Conservation (phyloP, 2,329 filamentous ascomycete genomes). For the Elsinoe batatas region DNA sequence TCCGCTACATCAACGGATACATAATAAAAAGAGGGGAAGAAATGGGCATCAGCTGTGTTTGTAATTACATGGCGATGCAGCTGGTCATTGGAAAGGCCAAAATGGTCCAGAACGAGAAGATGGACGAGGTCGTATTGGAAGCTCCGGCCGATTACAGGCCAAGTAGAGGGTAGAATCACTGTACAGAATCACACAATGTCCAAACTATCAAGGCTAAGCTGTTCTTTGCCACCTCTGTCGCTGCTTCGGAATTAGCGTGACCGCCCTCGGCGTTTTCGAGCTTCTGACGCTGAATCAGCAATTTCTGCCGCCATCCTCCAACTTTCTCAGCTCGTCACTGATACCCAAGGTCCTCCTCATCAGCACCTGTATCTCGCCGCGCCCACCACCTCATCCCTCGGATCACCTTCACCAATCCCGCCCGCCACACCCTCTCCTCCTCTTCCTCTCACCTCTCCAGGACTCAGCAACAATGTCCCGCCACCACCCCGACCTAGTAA, state of each 20-base stretch:
- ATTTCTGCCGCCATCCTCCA: constrained; percentile 1
- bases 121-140: constrained; percentile 31
- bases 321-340: not conserved
- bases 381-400: not conserved
- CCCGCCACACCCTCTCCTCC: not conserved
- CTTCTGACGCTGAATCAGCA: not conserved
- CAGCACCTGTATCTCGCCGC: not conserved
- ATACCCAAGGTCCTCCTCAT: not conserved
- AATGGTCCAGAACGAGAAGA: constrained; percentile 33
- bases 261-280: constrained; percentile 1
- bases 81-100: constrained; percentile 62
- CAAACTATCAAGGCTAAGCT: not conserved
- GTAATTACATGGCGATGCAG: constrained; percentile 63
- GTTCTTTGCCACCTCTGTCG: not conserved
- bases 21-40: constrained; percentile 64
- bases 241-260: not conserved
- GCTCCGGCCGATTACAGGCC: constrained; percentile 8
- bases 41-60: constrained; percentile 59
- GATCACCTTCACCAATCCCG: constrained; percentile 18
- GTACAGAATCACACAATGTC: not conserved
- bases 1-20: constrained; percentile 83
- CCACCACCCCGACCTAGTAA: constrained; percentile 71
- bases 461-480: constrained; percentile 9
- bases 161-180: not conserved
- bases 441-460: not conserved